Conservation (phyloP, 2,329 filamentous ascomycete genomes). For the Trichoderma koningiopsis region DNA sequence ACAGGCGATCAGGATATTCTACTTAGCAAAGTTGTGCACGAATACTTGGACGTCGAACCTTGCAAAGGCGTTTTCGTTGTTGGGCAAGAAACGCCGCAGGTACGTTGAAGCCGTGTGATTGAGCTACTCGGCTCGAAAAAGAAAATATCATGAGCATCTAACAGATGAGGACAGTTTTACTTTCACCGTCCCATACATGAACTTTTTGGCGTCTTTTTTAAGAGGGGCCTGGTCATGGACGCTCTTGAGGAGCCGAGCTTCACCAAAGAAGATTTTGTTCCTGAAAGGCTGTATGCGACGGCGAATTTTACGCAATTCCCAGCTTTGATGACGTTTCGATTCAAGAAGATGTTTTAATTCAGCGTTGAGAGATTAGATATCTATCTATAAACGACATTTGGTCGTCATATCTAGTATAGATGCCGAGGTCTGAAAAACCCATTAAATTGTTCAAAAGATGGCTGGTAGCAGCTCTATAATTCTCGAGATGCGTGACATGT, state of each 20-base stretch:
- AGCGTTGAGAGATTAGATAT: not conserved
- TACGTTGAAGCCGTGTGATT: conserved; percentile 28
- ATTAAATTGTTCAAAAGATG: not conserved
- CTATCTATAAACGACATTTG: not conserved
- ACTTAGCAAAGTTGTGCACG: conserved; percentile 42
- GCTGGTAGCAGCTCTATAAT: not conserved
- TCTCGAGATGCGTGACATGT: not conserved
- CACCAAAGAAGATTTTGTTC: conserved; percentile 37
- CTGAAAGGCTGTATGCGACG: conserved; percentile 38
- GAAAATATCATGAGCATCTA: not conserved
- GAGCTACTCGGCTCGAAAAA: not conserved
- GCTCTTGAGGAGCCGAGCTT: conserved; percentile 52
- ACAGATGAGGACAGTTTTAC: conserved; percentile 34
- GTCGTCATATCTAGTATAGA: not conserved
- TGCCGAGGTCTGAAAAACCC: not conserved
- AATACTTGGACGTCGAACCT: conserved; percentile 48
- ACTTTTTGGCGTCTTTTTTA: conserved; percentile 48
- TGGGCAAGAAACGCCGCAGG: conserved; percentile 40
- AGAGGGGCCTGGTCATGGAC: conserved; percentile 46
- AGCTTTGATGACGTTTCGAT: conserved; percentile 33
- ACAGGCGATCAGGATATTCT: conserved; percentile 42
- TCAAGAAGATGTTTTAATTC: conserved; percentile 11
- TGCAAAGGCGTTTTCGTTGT: conserved; percentile 41
- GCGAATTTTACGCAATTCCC: conserved; percentile 46
- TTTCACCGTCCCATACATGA: conserved; percentile 51